Conservation (phyloP, 495 filamentous ascomycete species). For the Penicillium mononematosum region DNA sequence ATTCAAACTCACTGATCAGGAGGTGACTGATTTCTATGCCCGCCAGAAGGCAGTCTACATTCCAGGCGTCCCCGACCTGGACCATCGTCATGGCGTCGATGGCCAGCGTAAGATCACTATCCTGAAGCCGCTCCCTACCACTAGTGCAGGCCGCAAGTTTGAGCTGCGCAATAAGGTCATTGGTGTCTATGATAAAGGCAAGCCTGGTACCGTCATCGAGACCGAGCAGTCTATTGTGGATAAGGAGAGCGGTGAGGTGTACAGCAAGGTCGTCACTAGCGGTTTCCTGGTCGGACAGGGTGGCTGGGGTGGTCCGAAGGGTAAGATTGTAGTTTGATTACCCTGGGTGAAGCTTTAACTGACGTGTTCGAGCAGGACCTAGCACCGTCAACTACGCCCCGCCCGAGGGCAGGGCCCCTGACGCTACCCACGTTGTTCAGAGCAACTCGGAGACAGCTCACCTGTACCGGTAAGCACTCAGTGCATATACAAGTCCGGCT, state of each 20-base stretch:
- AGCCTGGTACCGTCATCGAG: constrained; percentile 77
- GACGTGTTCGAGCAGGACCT: constrained; percentile 49
- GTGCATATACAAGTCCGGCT: not conserved
- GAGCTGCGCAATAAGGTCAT: constrained; percentile 77
- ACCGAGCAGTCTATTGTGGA: constrained; percentile 77
- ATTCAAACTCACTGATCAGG: constrained; percentile 75
- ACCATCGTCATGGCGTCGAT: constrained; percentile 72
- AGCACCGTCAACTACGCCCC: constrained; percentile 71
- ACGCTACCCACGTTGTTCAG: constrained; percentile 67
- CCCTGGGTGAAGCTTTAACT: not conserved
- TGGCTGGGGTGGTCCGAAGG: constrained; percentile 88
- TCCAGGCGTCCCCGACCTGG: constrained; percentile 75
- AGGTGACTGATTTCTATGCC: constrained; percentile 86
- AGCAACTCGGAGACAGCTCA: constrained; percentile 68
- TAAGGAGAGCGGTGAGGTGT: constrained; percentile 65
- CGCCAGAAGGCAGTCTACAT: constrained; percentile 57
- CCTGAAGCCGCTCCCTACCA: constrained; percentile 72
- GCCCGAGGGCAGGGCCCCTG: constrained; percentile 69
- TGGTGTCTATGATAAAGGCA: constrained; percentile 90
- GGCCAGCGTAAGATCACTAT: constrained; percentile 80
- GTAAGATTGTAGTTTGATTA: constrained; percentile 28
- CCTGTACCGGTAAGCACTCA: constrained; percentile 57
- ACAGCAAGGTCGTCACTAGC: constrained; percentile 63
- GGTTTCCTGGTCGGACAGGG: constrained; percentile 84
- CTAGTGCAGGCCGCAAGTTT: constrained; percentile 68